A percentile compares a stretch with the other conserved stretches of the same genome.
These are phyloP conservation scores for Sphagnum contortum DNA, from an alignment of 225 moss, liverwort and hornwort species.

Conservation along the genomic window DNA sequence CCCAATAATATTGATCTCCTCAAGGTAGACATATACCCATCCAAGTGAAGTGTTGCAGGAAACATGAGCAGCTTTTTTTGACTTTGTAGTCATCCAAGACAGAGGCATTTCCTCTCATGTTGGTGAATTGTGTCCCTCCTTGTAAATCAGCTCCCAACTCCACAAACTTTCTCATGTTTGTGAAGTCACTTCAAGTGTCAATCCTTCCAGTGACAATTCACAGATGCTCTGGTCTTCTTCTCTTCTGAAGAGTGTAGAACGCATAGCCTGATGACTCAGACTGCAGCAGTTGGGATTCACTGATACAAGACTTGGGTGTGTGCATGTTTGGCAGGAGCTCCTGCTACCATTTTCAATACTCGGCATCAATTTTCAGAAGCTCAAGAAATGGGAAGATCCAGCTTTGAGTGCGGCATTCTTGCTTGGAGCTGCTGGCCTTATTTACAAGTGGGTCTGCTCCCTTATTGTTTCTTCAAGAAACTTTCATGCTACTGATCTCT, in stretches of 20 bases:
- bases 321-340: slow-evolving; percentile 54
- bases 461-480: not conserved
- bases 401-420: slow-evolving; percentile 62
- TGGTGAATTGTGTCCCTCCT: too few species aligned
- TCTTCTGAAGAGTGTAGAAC: too few species aligned
- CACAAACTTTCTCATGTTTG: too few species aligned
- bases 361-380: slow-evolving; percentile 48
- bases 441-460: slow-evolving; percentile 64
- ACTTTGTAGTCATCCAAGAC: not conserved
- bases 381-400: slow-evolving; percentile 83
- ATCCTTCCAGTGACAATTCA: too few species aligned
- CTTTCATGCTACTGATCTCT: too few species aligned
- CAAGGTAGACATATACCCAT: slow-evolving; percentile 35
- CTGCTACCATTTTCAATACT: slow-evolving; percentile 66
- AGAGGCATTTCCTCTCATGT: not conserved
- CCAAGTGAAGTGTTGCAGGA: too few species aligned
- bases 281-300: too few species aligned
- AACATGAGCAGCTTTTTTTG: not conserved
- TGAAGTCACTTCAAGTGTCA: too few species aligned
- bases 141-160: too few species aligned
- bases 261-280: too few species aligned
- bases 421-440: slow-evolving; percentile 45
- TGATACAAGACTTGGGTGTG: not conserved
- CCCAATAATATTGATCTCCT: slow-evolving; percentile 85
- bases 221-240: too few species aligned